Percentiles rank a stretch among this genome's conserved stretches.
Evolutionary conservation across 345 rosid species (phyloP).

Genomic region (Sonneratia caseolaris): DNA sequence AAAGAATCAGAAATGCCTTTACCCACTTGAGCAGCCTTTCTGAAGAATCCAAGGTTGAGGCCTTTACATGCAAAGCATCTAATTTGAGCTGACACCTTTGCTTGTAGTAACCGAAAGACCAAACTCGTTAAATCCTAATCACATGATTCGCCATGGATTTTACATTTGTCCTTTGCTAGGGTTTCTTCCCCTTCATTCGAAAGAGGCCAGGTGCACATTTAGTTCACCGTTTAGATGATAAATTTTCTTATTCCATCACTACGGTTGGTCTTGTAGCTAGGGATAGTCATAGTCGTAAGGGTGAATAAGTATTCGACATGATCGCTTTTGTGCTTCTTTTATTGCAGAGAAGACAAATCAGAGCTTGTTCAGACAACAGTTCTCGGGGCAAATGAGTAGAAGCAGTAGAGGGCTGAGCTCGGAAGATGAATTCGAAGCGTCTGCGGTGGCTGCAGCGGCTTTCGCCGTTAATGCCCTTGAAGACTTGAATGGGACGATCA

Average conservation of each 20-base stretch:
- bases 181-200: constrained; percentile 23
- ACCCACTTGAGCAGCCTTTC: background rate
- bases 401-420: constrained; percentile 6
- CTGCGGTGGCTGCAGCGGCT: constrained; percentile 47
- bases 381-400: constrained; percentile 25
- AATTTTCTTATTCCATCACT: too few relatives aligned
- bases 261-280: too few relatives aligned
- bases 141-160: background rate
- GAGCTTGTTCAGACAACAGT: constrained; percentile 31
- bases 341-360: constrained; percentile 36
- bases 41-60: constrained; percentile 11
- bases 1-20: constrained; percentile 22
- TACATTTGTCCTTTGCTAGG: background rate
- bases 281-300: background rate
- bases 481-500: constrained; percentile 6
- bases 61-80: constrained; percentile 31
- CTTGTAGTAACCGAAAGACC: constrained; percentile 5
- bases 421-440: constrained; percentile 16
- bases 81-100: constrained; percentile 12
- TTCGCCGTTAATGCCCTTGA: constrained; percentile 18
- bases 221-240: background rate
- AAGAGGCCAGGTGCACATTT: constrained; percentile 21
- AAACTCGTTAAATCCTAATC: background rate
- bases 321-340: background rate
- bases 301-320: background rate